These are phyloP conservation scores for Russula ochroleuca DNA, from an alignment of 768 basidiomycete species.

Conservation along the genomic window DNA sequence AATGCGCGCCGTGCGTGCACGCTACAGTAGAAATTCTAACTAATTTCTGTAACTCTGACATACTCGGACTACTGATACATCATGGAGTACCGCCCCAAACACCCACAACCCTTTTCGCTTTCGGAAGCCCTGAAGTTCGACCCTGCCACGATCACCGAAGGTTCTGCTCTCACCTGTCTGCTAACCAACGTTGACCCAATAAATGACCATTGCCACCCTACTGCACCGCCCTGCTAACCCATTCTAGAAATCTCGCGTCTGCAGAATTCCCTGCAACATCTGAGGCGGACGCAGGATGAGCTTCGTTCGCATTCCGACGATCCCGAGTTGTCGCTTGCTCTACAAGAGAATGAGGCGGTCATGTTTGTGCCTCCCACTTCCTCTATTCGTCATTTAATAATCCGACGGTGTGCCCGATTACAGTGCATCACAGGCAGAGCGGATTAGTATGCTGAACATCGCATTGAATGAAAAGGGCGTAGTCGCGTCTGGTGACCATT, in stretches of 20 bases:
- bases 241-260: slow-evolving; percentile 68
- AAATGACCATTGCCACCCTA: neutral
- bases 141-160: slow-evolving; percentile 64
- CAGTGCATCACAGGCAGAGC: slow-evolving; percentile 76
- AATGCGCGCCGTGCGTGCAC: no score
- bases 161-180: slow-evolving; percentile 38
- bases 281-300: slow-evolving; percentile 57
- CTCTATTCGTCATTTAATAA: slow-evolving; percentile 4
- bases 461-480: slow-evolving; percentile 58
- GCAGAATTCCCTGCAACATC: slow-evolving; percentile 61
- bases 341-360: slow-evolving; percentile 66
- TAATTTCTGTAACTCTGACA: neutral
- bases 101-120: slow-evolving; percentile 72
- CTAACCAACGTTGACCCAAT: no score
- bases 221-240: neutral
- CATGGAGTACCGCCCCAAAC: slow-evolving; percentile 66
- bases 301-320: slow-evolving; percentile 53
- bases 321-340: slow-evolving; percentile 53
- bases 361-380: slow-evolving; percentile 46
- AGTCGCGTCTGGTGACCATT: slow-evolving; percentile 42
- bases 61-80: neutral
- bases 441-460: slow-evolving; percentile 60
- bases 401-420: slow-evolving; percentile 2
- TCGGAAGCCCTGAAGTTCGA: slow-evolving; percentile 60
- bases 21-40: neutral